phyloP scores from a whole-genome alignment of 1,284 basidiomycete species.

The Agroathelia rolfsii region DNA sequence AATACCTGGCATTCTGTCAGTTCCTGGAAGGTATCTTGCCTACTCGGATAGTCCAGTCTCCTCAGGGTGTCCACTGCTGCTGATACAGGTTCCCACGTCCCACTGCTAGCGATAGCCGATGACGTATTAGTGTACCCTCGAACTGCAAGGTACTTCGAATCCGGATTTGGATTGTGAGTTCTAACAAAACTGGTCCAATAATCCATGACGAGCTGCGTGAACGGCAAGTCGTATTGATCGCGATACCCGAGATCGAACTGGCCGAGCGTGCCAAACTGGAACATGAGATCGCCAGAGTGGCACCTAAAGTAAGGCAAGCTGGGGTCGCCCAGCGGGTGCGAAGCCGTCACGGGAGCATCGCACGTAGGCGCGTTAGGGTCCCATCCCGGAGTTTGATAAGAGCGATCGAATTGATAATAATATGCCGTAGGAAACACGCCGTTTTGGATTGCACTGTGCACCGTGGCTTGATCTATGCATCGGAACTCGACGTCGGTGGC shows the following conservation, averaged over 20 bases:
- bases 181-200: constrained; percentile 31
- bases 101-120: too few species aligned
- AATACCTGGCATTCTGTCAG: too few species aligned
- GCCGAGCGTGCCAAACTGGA: constrained; percentile 26
- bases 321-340: constrained; percentile 26
- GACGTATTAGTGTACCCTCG: too few species aligned
- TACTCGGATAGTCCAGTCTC: too few species aligned
- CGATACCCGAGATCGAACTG: constrained; percentile 23
- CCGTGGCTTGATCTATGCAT: constrained; percentile 30
- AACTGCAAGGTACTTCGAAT: constrained; percentile 23
- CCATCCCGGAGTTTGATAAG: constrained; percentile 26
- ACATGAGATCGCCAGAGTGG: constrained; percentile 32
- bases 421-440: constrained; percentile 24
- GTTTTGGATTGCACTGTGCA: constrained; percentile 22
- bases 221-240: constrained; percentile 26
- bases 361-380: constrained; percentile 27
- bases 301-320: constrained; percentile 22
- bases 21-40: too few species aligned
- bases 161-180: constrained; percentile 31
- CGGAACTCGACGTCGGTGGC: constrained; percentile 28
- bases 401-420: constrained; percentile 29
- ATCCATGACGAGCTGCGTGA: constrained; percentile 27
- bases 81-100: too few species aligned
- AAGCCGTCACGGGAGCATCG: constrained; percentile 22
- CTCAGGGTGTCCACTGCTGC: too few species aligned